Percentiles rank a stretch among this genome's conserved stretches.
phyloP scores from a whole-genome alignment of 371 early-diverging fungal species.

The Lichtheimia corymbifera region DNA sequence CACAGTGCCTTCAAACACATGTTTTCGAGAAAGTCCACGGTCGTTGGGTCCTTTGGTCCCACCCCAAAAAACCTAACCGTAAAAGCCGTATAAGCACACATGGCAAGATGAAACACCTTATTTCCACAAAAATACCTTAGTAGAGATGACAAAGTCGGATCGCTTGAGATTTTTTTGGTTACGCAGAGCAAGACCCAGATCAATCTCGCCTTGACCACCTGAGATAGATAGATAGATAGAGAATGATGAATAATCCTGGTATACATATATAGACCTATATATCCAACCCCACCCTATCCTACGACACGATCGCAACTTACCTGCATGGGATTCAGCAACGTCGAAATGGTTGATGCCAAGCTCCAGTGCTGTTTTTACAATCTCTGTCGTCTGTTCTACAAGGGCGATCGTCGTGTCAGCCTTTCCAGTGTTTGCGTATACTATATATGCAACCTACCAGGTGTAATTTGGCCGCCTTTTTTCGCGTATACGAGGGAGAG shows the following conservation, averaged over 20 bases:
- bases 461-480: conserved; percentile 59
- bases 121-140: conserved; percentile 66
- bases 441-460: conserved; percentile 24
- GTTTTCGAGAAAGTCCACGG: conserved; percentile 82
- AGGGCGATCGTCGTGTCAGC: neutral
- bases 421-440: neutral
- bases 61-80: conserved; percentile 54
- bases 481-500: neutral
- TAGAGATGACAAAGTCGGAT: conserved; percentile 77
- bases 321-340: conserved; percentile 74
- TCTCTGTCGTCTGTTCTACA: conserved; percentile 60
- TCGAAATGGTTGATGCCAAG: conserved; percentile 86
- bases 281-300: no score
- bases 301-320: conserved; percentile 14
- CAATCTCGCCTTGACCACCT: conserved; percentile 76
- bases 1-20: conserved; percentile 82
- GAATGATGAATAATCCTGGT: no score
- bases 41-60: conserved; percentile 79
- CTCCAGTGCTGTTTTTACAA: conserved; percentile 75
- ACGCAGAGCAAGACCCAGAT: conserved; percentile 78
- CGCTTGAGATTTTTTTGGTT: conserved; percentile 64
- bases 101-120: no score
- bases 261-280: no score
- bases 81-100: no score
- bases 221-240: neutral